These are phyloP conservation scores for Kwoniella europaea DNA, from an alignment of 768 basidiomycete genomes.

Conservation along the genomic window DNA sequence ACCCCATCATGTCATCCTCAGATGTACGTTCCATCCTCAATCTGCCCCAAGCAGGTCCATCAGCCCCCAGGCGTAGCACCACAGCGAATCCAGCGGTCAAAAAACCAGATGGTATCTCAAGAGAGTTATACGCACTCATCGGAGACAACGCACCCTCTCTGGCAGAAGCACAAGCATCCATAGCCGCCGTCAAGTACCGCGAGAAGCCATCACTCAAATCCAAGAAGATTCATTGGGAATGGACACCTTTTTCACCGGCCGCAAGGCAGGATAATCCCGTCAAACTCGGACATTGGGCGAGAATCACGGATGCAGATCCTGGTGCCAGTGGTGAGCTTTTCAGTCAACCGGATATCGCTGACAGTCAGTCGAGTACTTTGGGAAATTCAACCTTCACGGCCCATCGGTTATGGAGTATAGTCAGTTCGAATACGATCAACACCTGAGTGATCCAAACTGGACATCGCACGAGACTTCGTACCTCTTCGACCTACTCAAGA, in stretches of 20 bases:
- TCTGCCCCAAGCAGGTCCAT: conserved; percentile 59
- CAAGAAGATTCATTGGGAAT: conserved; percentile 75
- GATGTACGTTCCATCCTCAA: conserved; percentile 85
- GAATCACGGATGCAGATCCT: conserved; percentile 33
- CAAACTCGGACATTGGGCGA: conserved; percentile 77
- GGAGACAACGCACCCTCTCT: conserved; percentile 90
- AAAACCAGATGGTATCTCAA: conserved; percentile 75
- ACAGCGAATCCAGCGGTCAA: conserved; percentile 55
- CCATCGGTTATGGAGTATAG: conserved; percentile 66
- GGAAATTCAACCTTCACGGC: conserved; percentile 71
- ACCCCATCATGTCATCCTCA: conserved; percentile 61
- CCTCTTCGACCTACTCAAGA: conserved; percentile 75
- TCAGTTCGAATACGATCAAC: conserved; percentile 83
- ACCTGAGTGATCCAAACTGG: conserved; percentile 85
- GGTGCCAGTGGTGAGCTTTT: conserved; percentile 18
- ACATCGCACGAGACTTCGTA: conserved; percentile 92
- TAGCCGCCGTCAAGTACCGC: conserved; percentile 64
- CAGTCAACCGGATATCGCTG: not conserved
- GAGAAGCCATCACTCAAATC: conserved; percentile 78
- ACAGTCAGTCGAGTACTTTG: conserved; percentile 66
- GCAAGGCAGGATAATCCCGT: conserved; percentile 62
- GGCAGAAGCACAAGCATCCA: conserved; percentile 58
- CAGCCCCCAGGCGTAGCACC: conserved; percentile 58
- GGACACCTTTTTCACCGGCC: conserved; percentile 71
- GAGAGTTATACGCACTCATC: conserved; percentile 91